phyloP scores from a whole-genome alignment of 169 alveolate genomes.

The Hammondia hammondi region DNA sequence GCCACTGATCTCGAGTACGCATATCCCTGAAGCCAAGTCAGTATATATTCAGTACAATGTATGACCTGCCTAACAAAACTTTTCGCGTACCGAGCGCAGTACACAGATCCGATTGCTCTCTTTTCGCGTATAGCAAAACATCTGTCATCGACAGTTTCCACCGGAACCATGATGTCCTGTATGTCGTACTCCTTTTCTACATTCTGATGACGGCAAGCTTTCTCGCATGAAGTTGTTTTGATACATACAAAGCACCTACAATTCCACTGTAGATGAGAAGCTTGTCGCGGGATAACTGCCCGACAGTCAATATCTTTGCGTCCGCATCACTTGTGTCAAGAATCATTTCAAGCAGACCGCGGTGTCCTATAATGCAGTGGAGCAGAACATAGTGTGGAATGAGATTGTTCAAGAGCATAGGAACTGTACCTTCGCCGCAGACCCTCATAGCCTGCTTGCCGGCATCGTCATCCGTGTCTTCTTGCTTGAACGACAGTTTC shows the following conservation, averaged over 20 bases:
- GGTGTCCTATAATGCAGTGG: slow-evolving; percentile 1
- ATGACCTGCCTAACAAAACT: neutral
- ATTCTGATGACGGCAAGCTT: neutral
- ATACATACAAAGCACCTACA: neutral
- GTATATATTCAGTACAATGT: neutral
- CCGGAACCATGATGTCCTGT: slow-evolving; percentile 44
- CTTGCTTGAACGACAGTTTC: slow-evolving; percentile 14
- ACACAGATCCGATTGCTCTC: slow-evolving; percentile 28
- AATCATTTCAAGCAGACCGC: slow-evolving; percentile 57
- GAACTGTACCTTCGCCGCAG: slow-evolving; percentile 52
- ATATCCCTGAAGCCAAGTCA: slow-evolving; percentile 5
- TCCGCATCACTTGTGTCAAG: slow-evolving; percentile 48
- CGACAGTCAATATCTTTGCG: slow-evolving; percentile 52
- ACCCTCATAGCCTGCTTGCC: slow-evolving; percentile 30
- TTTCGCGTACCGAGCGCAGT: slow-evolving; percentile 46
- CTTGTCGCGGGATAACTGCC: slow-evolving; percentile 11
- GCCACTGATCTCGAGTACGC: slow-evolving; percentile 47
- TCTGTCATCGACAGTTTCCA: slow-evolving; percentile 54
- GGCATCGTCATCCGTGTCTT: neutral
- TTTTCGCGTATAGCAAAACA: slow-evolving; percentile 37
- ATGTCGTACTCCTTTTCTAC: slow-evolving; percentile 39
- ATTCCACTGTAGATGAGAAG: slow-evolving; percentile 39
- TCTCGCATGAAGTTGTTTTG: neutral
- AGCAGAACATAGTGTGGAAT: neutral
- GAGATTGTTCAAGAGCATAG: neutral